A percentile compares a stretch with the other conserved stretches of the same genome.
Evolutionary conservation across 2,329 filamentous ascomycete species (phyloP).

Genomic region (Aspergillus sp.): DNA sequence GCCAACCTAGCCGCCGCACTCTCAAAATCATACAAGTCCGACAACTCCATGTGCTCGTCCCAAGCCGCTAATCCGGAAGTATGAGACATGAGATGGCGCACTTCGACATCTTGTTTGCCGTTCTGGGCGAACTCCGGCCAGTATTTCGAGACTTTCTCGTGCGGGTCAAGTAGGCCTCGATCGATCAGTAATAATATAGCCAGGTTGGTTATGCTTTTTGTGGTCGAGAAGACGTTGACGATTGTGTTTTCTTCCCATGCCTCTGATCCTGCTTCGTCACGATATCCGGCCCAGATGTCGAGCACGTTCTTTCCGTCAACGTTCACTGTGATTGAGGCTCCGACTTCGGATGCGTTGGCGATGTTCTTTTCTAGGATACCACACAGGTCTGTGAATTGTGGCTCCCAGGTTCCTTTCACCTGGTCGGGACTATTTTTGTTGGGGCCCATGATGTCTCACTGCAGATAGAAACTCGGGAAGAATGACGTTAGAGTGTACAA

Average conservation of each 20-base stretch:
- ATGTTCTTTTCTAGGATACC: conserved; percentile 37
- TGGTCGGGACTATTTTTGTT: background rate
- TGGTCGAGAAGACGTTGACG: conserved; percentile 41
- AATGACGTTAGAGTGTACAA: background rate
- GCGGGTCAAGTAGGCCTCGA: conserved; percentile 37
- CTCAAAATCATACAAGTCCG: conserved; percentile 37
- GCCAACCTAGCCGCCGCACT: conserved; percentile 35
- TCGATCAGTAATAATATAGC: conserved; percentile 42
- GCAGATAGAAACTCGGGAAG: background rate
- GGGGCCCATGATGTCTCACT: background rate
- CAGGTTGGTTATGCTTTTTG: conserved; percentile 41
- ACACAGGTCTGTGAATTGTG: conserved; percentile 37
- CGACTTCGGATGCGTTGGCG: conserved; percentile 43
- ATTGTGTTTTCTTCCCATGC: conserved; percentile 45
- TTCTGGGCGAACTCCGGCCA: conserved; percentile 50
- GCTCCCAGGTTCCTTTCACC: conserved; percentile 39
- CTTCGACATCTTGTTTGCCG: conserved; percentile 42
- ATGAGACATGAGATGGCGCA: conserved; percentile 45
- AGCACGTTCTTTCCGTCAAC: conserved; percentile 43
- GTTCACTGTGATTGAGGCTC: conserved; percentile 45
- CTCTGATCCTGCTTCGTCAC: conserved; percentile 27
- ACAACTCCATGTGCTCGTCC: conserved; percentile 30
- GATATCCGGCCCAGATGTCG: conserved; percentile 48
- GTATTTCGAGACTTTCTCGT: conserved; percentile 42
- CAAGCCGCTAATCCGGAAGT: conserved; percentile 37